Evolutionary conservation across 257 asterid genomes (phyloP).

Genomic region (Craterostigma plantagineum): DNA sequence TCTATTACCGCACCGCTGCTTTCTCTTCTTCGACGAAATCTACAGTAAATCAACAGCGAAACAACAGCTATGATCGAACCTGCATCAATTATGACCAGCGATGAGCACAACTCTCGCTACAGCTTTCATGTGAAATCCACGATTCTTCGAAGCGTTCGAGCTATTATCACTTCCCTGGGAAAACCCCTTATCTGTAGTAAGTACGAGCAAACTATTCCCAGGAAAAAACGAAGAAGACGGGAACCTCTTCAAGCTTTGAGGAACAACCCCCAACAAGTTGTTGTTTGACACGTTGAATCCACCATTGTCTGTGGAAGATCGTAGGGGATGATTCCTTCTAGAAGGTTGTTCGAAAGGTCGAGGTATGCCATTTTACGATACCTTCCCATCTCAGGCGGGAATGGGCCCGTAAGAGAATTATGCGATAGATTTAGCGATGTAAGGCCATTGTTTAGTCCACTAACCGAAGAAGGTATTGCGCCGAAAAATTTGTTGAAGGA

Average conservation of each 20-base stretch:
- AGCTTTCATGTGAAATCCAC: slow-evolving; percentile 24
- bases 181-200: slow-evolving; percentile 20
- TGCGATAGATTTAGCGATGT: slow-evolving; percentile 45
- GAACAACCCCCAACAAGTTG: slow-evolving; percentile 70
- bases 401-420: slow-evolving; percentile 34
- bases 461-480: slow-evolving; percentile 18
- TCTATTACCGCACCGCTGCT: slow-evolving; percentile 26
- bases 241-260: slow-evolving; percentile 44
- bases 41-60: slow-evolving; percentile 16
- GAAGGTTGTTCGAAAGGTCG: slow-evolving; percentile 44
- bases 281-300: slow-evolving; percentile 46
- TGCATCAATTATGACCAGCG: slow-evolving; percentile 37
- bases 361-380: slow-evolving; percentile 33
- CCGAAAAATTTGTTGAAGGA: slow-evolving; percentile 60
- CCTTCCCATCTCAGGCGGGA: slow-evolving; percentile 37
- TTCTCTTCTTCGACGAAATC: slow-evolving; percentile 17
- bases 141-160: slow-evolving; percentile 14
- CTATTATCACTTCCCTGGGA: slow-evolving; percentile 14
- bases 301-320: slow-evolving; percentile 31
- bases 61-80: slow-evolving; percentile 25
- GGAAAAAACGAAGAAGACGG: slow-evolving; percentile 76
- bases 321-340: slow-evolving; percentile 54
- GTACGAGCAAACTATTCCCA: slow-evolving; percentile 48
- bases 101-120: slow-evolving; percentile 33
- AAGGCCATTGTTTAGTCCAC: slow-evolving; percentile 23